Percentiles rank a stretch among this genome's conserved stretches.
Conservation (phyloP, 1,139 yeast species). For the Yamadazyma aaseri region DNA sequence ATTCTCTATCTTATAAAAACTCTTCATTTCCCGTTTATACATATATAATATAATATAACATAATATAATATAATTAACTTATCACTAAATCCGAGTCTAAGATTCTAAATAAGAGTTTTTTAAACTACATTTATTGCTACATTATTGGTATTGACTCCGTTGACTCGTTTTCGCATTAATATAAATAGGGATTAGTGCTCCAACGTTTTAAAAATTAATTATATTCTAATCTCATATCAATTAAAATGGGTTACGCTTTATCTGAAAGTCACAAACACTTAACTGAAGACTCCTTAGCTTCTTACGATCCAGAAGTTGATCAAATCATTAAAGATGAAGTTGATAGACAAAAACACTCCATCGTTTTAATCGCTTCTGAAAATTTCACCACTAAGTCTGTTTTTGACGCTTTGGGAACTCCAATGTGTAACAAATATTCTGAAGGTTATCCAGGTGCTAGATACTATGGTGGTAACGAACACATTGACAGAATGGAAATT, state of each 20-base stretch:
- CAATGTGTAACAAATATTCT: constrained; percentile 89
- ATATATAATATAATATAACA: too few species aligned
- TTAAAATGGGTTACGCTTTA: constrained; percentile 50
- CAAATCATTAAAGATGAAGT: constrained; percentile 83
- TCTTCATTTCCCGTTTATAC: too few species aligned
- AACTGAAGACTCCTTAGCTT: constrained; percentile 61
- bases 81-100: too few species aligned
- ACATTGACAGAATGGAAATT: constrained; percentile 88
- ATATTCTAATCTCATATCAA: background rate
- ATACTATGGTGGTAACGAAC: constrained; percentile 89
- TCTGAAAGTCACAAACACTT: constrained; percentile 49
- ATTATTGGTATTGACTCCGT: background rate
- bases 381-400: constrained; percentile 96
- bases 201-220: background rate
- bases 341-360: constrained; percentile 91
- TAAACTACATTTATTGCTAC: too few species aligned
- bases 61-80: too few species aligned
- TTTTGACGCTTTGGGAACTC: constrained; percentile 94
- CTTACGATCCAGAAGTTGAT: constrained; percentile 81
- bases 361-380: constrained; percentile 93
- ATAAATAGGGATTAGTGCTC: constrained; percentile 1
- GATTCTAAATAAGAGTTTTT: too few species aligned
- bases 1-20: too few species aligned
- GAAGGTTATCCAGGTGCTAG: constrained; percentile 90
- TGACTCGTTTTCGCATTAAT: constrained; percentile 4